Base-by-base conservation (phyloP, 345 rosid genomes). In the Aegle marmelos region DNA sequence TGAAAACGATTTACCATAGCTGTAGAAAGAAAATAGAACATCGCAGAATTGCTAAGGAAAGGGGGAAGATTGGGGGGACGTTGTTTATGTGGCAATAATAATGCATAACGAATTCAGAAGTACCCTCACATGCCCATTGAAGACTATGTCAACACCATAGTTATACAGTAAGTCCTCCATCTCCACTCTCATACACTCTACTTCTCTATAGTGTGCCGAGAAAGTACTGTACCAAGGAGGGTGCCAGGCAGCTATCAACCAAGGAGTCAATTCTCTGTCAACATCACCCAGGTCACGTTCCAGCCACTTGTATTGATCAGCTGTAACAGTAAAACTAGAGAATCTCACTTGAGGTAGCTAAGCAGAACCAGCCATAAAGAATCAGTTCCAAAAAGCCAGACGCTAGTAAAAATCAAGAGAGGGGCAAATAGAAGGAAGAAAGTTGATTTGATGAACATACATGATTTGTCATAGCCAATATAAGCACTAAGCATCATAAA, bases 211-310 rank as follows among this genome's bases (percentile, higher is more conserved):
- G 83, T 91, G 97, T 34, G 88, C 87, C 14, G 72, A 86, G 71
- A 89, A 95, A 76, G 97, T 89, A 82, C 91, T 91, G 69, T 95
- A 95, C 99, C 99, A 95, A 56, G 97, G 97, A 76, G 90, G 77
- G 57, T 90, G 92, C 97, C 99, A 93, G 48, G 90, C 81, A 81
- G 94, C 98, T 78, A 92, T 85, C 77, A 92, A 73, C 99, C 99
- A 95, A 68, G 98, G 97, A 58, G 99, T 95, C 74, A 88, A 86
- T 67, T 82, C 73, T 79, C 98, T 82, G 85, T 95, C 63, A 17
- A 92, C 84, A 28, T 82, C 83, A 19, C 79, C 83, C 60, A 95
- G 82, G 79, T 95, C 94, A 27, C 78, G 81, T 85, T 91, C 91
- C 72, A 93, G 86, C 99, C 99, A 95, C 41, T 75, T 82, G 85